Percentiles rank a stretch among this genome's conserved stretches.
Conservation (phyloP, 441 rosid genomes). For the Gossypium lobatum region DNA sequence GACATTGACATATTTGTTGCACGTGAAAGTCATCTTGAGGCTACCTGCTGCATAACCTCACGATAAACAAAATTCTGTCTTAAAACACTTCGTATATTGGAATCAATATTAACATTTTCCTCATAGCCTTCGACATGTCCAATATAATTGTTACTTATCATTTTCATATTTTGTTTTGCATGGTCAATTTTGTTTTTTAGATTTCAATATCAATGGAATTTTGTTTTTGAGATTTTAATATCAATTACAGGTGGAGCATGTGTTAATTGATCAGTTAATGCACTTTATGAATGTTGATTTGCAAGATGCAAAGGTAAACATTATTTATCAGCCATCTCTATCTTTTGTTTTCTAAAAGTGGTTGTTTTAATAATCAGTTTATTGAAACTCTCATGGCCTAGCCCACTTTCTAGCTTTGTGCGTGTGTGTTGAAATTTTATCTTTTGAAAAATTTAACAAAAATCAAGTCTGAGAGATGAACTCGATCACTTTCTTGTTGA, state of each 20-base stretch:
- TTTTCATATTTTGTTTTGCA: slow-evolving; percentile 1
- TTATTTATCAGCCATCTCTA: not conserved
- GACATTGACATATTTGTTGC: not conserved
- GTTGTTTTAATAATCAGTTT: not conserved
- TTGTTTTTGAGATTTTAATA: slow-evolving; percentile 9
- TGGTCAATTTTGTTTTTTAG: slow-evolving; percentile 9
- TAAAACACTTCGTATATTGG: not conserved
- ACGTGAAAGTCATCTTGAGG: not conserved
- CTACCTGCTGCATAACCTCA: not conserved
- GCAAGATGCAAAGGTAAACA: slow-evolving; percentile 66
- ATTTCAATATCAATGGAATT: slow-evolving; percentile 26
- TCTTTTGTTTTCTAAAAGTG: not conserved
- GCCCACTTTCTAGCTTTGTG: not conserved
- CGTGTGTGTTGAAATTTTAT: not conserved
- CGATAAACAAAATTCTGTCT: not conserved
- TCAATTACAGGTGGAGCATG: slow-evolving; percentile 69
- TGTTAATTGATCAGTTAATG: slow-evolving; percentile 62
- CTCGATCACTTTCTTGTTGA: not conserved
- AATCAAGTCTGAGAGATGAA: not conserved
- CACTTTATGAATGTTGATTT: slow-evolving; percentile 64
- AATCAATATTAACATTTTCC: not conserved
- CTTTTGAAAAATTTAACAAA: not conserved
- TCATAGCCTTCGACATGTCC: not conserved
- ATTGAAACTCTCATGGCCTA: slow-evolving; percentile 8
- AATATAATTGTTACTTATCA: not conserved